phyloP scores from a whole-genome alignment of 495 filamentous ascomycete species.

The Jackrogersella multiformis region DNA sequence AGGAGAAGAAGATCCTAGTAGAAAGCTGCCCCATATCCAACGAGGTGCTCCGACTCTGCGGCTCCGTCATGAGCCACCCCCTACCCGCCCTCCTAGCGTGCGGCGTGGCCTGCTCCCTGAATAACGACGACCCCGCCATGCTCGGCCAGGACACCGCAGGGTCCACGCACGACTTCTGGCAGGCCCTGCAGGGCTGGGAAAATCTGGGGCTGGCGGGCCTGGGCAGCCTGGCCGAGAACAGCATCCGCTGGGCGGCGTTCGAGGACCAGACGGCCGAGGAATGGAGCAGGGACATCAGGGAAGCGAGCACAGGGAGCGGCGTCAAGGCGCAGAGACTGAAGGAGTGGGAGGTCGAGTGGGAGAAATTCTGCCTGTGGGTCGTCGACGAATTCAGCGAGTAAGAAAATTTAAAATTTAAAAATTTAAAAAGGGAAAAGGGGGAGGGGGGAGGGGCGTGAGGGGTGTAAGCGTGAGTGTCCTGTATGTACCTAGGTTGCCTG shows the following conservation, averaged over 20 bases:
- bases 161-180: slow-evolving; percentile 91
- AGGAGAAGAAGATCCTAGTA: slow-evolving; percentile 85
- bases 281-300: slow-evolving; percentile 75
- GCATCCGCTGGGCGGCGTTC: slow-evolving; percentile 87
- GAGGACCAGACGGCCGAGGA: slow-evolving; percentile 75
- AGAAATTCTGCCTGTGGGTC: slow-evolving; percentile 91
- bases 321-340: slow-evolving; percentile 74
- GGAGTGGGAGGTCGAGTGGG: slow-evolving; percentile 83
- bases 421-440: slow-evolving; percentile 2
- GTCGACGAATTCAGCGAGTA: slow-evolving; percentile 79
- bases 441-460: neutral
- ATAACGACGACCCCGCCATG: slow-evolving; percentile 87
- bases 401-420: slow-evolving; percentile 15
- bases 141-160: slow-evolving; percentile 79
- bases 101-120: slow-evolving; percentile 78
- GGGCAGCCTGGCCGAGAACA: slow-evolving; percentile 89
- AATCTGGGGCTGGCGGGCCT: slow-evolving; percentile 84
- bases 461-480: slow-evolving; percentile 21
- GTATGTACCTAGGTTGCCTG: slow-evolving; percentile 27
- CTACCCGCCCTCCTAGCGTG: slow-evolving; percentile 85
- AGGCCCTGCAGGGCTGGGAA: slow-evolving; percentile 84
- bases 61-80: slow-evolving; percentile 79
- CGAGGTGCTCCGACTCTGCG: slow-evolving; percentile 79
- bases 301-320: slow-evolving; percentile 77
- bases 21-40: slow-evolving; percentile 90